Base-by-base conservation (phyloP, 1,284 basidiomycete species). In the Ceratobasidium sp. region DNA sequence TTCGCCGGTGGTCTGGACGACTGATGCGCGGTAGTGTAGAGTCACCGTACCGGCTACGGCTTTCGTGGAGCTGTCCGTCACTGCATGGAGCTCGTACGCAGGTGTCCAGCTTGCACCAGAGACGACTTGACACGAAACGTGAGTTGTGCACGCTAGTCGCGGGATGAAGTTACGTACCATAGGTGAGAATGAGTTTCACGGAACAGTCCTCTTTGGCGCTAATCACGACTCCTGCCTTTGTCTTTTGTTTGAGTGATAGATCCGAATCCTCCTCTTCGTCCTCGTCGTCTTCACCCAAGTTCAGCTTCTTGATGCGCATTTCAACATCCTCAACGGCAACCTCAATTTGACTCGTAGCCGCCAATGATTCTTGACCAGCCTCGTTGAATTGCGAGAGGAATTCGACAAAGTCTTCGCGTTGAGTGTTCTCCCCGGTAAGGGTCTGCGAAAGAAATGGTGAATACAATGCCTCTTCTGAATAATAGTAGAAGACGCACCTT, bases 1-100 rank as follows among this genome's bases (percentile, higher is more conserved):
- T 80, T 91, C 90, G 9, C 90, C 90, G 0, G 90, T 90, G 77
- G 80, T 82, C 79, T 91, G 90, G 0, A 82, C 82, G 75, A 91
- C 85, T 44, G 84, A 84, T 0, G 89, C 89, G 29, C 88, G 87
- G 79, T 90, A 90, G 78, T 89, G 86, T 1, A 91, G 83, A 0
- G 86, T 79, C 29, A 90, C 85, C 0, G 85, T 82, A 2, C 85
- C 80, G 0, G 85, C 84, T 4, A 87, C 43, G 52, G 86, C 76
- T 46, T 85, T 84, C 0, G 86, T 86, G 25, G 84, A 84, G 15
- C 56, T 29, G 76, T 81, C 81, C 0, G 87, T 87, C 0, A 84
- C 85, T 0, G 88, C 88, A 74, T 89, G 86, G 0, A 91, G 84
- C 70, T 91, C 89, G 80, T 91, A 91, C 2, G 85, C 85, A 0